Percentiles rank a stretch among this genome's conserved stretches.
These are phyloP conservation scores for Chernovozyma aurita DNA, from an alignment of 1,139 yeast species.

Conservation along the genomic window DNA sequence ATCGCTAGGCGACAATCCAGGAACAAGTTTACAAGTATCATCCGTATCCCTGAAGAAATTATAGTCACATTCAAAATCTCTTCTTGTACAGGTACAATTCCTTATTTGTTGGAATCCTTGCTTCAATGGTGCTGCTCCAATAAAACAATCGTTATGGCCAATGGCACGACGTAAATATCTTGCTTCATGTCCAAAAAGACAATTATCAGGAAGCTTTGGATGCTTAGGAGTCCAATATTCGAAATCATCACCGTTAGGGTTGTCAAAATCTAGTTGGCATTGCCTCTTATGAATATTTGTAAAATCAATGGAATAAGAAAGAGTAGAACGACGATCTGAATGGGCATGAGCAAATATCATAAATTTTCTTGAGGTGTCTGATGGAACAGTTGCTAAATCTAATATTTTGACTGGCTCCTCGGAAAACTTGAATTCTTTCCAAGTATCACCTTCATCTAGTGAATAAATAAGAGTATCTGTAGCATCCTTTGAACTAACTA, in stretches of 20 bases:
- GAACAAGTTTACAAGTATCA: conserved; percentile 81
- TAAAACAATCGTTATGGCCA: conserved; percentile 63
- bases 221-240: conserved; percentile 80
- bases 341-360: conserved; percentile 21
- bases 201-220: conserved; percentile 55
- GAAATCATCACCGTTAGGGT: conserved; percentile 64
- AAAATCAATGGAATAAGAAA: conserved; percentile 64
- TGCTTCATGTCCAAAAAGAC: conserved; percentile 88
- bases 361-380: conserved; percentile 81
- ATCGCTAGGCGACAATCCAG: conserved; percentile 66
- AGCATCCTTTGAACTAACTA: conserved; percentile 54
- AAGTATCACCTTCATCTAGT: conserved; percentile 72
- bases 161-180: conserved; percentile 68
- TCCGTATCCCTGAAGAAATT: conserved; percentile 68
- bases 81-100: conserved; percentile 81
- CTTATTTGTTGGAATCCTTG: conserved; percentile 54
- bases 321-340: conserved; percentile 14
- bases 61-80: conserved; percentile 92
- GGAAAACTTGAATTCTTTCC: conserved; percentile 65
- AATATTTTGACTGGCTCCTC: conserved; percentile 51
- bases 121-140: conserved; percentile 72
- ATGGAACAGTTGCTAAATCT: conserved; percentile 87
- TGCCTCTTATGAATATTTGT: conserved; percentile 58
- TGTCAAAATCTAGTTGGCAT: conserved; percentile 62
- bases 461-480: conserved; percentile 66